phyloP scores from a whole-genome alignment of 2,329 filamentous ascomycete genomes.

The Domatiomyces catenatus region DNA sequence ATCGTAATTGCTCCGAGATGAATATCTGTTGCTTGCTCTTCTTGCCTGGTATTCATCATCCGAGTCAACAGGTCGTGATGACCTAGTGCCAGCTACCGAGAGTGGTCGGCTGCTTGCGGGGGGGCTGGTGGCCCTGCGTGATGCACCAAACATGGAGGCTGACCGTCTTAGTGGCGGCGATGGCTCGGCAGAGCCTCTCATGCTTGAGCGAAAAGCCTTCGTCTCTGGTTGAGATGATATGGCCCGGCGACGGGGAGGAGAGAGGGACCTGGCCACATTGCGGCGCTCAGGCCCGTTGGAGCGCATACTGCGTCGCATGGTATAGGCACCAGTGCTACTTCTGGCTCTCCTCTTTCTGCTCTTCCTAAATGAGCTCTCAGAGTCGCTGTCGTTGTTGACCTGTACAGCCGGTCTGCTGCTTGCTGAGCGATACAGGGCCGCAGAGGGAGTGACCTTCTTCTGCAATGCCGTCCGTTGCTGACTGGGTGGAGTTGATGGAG shows the following conservation, averaged over 20 bases:
- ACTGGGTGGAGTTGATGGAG: neutral
- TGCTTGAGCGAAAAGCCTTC: conserved; percentile 30
- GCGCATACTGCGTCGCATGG: conserved; percentile 63
- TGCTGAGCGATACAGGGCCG: conserved; percentile 3
- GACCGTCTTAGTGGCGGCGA: conserved; percentile 21
- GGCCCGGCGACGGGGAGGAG: conserved; percentile 41
- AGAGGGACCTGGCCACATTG: conserved; percentile 50
- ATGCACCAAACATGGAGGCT: conserved; percentile 25
- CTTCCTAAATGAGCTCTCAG: conserved; percentile 63
- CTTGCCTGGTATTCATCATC: conserved; percentile 42
- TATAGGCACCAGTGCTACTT: conserved; percentile 32
- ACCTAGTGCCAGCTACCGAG: conserved; percentile 29
- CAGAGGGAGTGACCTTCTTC: conserved; percentile 24
- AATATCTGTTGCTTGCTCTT: conserved; percentile 24
- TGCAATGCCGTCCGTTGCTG: conserved; percentile 20
- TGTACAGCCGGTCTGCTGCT: conserved; percentile 1
- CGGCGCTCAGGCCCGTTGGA: conserved; percentile 36
- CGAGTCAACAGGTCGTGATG: conserved; percentile 42
- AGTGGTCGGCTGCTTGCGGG: conserved; percentile 2
- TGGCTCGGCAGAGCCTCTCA: conserved; percentile 34
- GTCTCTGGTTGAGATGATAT: conserved; percentile 29
- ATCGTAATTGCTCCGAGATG: conserved; percentile 57
- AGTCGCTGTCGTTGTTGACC: conserved; percentile 45
- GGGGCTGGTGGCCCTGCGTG: conserved; percentile 19
- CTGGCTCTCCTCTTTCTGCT: conserved; percentile 31